Percentiles rank a stretch among this genome's conserved stretches.
Evolutionary conservation across 2,329 filamentous ascomycete species (phyloP).

Genomic region (Xylariaceae sp.): DNA sequence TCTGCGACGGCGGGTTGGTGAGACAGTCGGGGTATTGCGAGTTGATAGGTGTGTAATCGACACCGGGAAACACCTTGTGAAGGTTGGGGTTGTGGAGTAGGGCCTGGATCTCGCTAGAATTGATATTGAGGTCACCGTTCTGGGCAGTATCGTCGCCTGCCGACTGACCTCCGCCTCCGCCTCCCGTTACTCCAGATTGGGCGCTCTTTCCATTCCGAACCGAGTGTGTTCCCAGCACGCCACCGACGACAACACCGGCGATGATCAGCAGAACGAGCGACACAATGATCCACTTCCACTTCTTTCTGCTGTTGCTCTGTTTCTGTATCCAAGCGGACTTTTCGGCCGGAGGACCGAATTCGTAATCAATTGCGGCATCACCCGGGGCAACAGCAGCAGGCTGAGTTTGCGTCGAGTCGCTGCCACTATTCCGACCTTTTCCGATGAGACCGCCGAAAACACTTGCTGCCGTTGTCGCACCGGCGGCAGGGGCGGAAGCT

Average conservation of each 20-base stretch:
- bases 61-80: conserved; percentile 89
- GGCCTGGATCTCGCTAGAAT: conserved; percentile 73
- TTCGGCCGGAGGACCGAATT: conserved; percentile 42
- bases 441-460: conserved; percentile 40
- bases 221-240: conserved; percentile 47
- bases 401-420: conserved; percentile 47
- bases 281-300: conserved; percentile 65
- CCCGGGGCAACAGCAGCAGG: conserved; percentile 29
- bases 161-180: conserved; percentile 37
- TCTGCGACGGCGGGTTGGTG: conserved; percentile 73
- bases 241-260: conserved; percentile 67
- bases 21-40: conserved; percentile 84
- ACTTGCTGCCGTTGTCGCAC: conserved; percentile 43
- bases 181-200: conserved; percentile 34
- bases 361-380: conserved; percentile 33
- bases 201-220: conserved; percentile 33
- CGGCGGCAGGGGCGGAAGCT: conserved; percentile 44
- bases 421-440: conserved; percentile 39
- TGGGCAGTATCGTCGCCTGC: conserved; percentile 54
- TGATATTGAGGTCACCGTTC: conserved; percentile 66
- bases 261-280: conserved; percentile 59
- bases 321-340: conserved; percentile 61
- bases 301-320: conserved; percentile 57
- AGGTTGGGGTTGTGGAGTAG: conserved; percentile 75
- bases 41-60: conserved; percentile 92